These are phyloP conservation scores for Aspergillus piperis DNA, from an alignment of 2,329 filamentous ascomycete genomes.

Conservation along the genomic window DNA sequence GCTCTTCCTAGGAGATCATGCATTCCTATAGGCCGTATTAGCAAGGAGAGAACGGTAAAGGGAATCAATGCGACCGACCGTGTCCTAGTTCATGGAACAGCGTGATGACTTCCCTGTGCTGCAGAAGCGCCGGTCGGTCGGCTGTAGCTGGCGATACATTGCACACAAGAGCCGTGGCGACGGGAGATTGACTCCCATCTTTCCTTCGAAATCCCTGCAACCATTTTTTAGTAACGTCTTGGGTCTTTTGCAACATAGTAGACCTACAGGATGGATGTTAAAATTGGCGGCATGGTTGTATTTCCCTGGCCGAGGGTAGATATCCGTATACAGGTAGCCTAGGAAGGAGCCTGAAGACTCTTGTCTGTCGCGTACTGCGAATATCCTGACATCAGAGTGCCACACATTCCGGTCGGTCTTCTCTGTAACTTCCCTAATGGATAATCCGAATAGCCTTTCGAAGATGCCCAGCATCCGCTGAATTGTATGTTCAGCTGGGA, in stretches of 20 bases:
- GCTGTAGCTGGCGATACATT: neutral
- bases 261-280: neutral
- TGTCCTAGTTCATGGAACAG: constrained; percentile 6
- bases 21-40: neutral
- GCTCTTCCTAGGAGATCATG: constrained; percentile 4
- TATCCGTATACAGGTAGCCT: neutral
- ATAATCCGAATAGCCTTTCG: neutral
- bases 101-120: constrained; percentile 2
- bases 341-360: neutral
- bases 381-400: neutral
- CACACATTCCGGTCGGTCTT: neutral
- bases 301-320: constrained; percentile 3
- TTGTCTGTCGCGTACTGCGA: neutral
- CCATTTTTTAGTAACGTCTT: neutral
- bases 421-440: neutral
- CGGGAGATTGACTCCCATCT: neutral
- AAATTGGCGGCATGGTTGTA: constrained; percentile 10
- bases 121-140: neutral
- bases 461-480: constrained; percentile 1
- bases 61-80: neutral
- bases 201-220: neutral
- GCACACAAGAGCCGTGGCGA: constrained; percentile 2
- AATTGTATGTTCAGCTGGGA: neutral
- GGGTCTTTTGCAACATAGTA: neutral
- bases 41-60: neutral